phyloP scores from a whole-genome alignment of 2,329 filamentous ascomycete genomes.

The Grosmannia clavigera region DNA sequence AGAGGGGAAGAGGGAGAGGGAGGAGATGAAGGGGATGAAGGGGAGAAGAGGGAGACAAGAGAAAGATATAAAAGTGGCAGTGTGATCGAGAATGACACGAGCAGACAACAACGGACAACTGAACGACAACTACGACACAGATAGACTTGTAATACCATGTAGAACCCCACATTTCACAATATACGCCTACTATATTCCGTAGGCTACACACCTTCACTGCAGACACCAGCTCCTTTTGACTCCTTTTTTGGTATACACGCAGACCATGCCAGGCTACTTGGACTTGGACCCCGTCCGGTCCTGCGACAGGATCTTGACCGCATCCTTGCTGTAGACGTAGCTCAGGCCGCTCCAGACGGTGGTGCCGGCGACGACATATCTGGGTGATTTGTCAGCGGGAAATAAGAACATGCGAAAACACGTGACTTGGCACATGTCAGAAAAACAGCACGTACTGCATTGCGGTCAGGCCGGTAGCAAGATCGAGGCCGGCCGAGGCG shows the following conservation, averaged over 20 bases:
- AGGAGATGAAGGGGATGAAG: no score
- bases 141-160: neutral
- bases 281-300: neutral
- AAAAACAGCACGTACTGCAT: constrained; percentile 45
- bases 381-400: constrained; percentile 20
- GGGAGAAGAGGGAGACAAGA: no score
- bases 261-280: neutral
- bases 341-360: constrained; percentile 90
- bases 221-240: no score
- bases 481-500: constrained; percentile 24
- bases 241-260: no score
- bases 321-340: constrained; percentile 83
- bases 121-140: no score
- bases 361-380: constrained; percentile 74
- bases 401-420: neutral
- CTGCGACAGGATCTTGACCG: constrained; percentile 65
- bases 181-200: no score
- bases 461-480: constrained; percentile 41
- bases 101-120: no score
- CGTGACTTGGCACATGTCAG: neutral
- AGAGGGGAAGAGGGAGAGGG: neutral
- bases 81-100: no score
- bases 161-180: neutral
- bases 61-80: no score
- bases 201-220: no score